Base-by-base conservation (phyloP, 2,329 filamentous ascomycete genomes). In the Chrysoporthe austroafricana region DNA sequence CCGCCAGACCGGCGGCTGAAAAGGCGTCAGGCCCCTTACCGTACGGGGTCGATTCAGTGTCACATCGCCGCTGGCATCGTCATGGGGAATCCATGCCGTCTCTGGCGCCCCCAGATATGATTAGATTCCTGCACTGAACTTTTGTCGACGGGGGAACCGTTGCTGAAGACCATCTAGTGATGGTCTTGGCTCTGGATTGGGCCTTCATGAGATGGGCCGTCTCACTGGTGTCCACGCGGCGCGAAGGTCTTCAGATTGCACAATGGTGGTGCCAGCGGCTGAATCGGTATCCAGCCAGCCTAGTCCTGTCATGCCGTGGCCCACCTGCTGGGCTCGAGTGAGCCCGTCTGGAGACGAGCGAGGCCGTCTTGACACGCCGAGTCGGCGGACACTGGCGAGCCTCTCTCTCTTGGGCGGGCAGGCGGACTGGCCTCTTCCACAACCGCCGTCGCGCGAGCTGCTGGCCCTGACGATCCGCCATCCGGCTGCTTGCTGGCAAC, bases 371-470 rank as follows among this genome's bases (percentile, higher is more conserved):
- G 36, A 39, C 5, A 39, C 36, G 26, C 26, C 26, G 2, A 26
- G 2, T 26, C 26, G 2, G 26, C 26, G 26, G 26, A 26, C 26
- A 26, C 26, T 2, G 2, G 26, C 26, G 26, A 26, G 26, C 26
- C 26, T 26, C 2, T 2, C 0, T 2, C 26, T 26, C 26, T n/a
- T n/a, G 26, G 26, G 0, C 36, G 0, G 4, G 9, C 36, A 9
- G 36, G 36, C 36, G 36, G 36, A 39, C 36, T 39, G 36, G 9
- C 36, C 36, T 7, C 36, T 39, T 9, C 1, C 36, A 39, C 9
- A 39, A 9, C 36, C 36, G 36, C 9, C 6, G 36, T 39, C 36
- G 8, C 36, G 36, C 36, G 36, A 39, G 36, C 44, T 46, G 44
- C 44, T 7, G 4, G 18, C 4, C 4, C 18, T 14, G 18, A 18